These are phyloP conservation scores for Pholiota molesta DNA, from an alignment of 768 basidiomycete genomes.

Conservation along the genomic window DNA sequence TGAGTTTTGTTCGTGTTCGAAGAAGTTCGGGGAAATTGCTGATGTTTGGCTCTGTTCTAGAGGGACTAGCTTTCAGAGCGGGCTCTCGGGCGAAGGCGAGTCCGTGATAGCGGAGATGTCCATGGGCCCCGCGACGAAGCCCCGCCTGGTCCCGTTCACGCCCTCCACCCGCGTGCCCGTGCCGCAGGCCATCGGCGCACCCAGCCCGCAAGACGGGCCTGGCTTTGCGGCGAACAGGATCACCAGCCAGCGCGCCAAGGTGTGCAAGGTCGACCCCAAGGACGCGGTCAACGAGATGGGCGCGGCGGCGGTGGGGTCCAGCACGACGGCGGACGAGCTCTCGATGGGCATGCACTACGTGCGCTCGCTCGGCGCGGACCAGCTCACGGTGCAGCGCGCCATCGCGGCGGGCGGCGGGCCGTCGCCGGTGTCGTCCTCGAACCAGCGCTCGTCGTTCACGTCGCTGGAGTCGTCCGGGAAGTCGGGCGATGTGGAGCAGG, in stretches of 20 bases:
- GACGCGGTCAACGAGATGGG: constrained; percentile 26
- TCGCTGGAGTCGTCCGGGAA: constrained; percentile 63
- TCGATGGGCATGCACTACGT: constrained; percentile 73
- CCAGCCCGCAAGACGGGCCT: neutral
- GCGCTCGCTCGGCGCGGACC: constrained; percentile 64
- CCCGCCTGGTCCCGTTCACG: constrained; percentile 74
- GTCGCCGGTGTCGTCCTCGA: constrained; percentile 37
- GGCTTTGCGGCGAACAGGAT: constrained; percentile 46
- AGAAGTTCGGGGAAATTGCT: neutral
- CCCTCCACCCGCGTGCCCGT: constrained; percentile 67
- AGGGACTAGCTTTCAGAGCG: constrained; percentile 56
- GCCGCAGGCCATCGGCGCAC: constrained; percentile 34
- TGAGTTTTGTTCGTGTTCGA: constrained; percentile 14
- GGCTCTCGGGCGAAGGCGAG: constrained; percentile 40
- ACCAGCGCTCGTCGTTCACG: constrained; percentile 58
- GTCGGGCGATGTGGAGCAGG: constrained; percentile 29
- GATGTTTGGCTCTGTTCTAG: constrained; percentile 31
- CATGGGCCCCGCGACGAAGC: constrained; percentile 40
- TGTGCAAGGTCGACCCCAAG: constrained; percentile 36
- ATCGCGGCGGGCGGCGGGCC: constrained; percentile 28
- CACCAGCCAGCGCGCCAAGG: constrained; percentile 67
- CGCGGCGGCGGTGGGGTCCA: constrained; percentile 33
- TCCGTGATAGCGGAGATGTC: constrained; percentile 31
- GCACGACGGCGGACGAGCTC: constrained; percentile 63
- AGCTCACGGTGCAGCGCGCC: constrained; percentile 24